Evolutionary conservation across 1,139 yeast genomes (phyloP).

Genomic region (Saccharomyces pastorianus): DNA sequence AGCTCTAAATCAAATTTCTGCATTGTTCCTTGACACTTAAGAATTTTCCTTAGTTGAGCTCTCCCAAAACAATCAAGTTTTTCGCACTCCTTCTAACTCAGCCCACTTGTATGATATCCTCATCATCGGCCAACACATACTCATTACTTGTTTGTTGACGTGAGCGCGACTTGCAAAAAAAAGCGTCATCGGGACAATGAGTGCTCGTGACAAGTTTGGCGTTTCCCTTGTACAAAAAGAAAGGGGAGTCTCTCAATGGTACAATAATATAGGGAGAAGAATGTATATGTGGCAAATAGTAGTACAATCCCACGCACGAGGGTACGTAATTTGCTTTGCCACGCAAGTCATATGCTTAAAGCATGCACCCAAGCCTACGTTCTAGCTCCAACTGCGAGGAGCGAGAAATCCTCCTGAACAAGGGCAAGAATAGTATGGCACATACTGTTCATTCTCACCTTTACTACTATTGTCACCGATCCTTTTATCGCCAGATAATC

Average conservation of each 20-base stretch:
- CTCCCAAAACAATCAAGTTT: background rate
- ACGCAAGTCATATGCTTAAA: background rate
- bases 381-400: background rate
- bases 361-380: background rate
- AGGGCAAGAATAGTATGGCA: background rate
- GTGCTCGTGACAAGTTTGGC: no score
- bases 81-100: background rate
- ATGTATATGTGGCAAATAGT: no score
- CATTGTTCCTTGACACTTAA: background rate
- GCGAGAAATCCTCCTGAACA: background rate
- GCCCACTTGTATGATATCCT: background rate
- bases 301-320: background rate
- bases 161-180: background rate
- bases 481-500: no score
- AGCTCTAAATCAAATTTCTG: conserved; percentile 11
- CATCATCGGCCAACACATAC: background rate
- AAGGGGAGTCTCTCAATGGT: background rate
- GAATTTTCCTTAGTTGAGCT: background rate
- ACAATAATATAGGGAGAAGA: background rate
- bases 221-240: background rate
- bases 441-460: background rate
- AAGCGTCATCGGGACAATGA: background rate
- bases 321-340: background rate
- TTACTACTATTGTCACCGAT: background rate
- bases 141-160: background rate